Conservation (phyloP, 2,329 filamentous ascomycete genomes). For the Chaetomium sp. region DNA sequence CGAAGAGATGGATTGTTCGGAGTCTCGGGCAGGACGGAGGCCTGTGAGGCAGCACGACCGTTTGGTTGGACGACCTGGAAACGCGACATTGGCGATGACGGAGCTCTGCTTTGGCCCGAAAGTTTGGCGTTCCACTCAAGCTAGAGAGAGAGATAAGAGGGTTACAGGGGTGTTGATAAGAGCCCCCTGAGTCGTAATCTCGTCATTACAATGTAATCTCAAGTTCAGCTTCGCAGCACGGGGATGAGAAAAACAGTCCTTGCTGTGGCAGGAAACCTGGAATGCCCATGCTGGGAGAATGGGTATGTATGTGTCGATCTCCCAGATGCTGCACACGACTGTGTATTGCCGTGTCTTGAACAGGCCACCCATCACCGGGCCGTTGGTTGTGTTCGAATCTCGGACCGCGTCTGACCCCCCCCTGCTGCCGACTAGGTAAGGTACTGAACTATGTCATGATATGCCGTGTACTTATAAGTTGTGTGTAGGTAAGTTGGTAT, state of each 20-base stretch:
- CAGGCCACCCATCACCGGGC: neutral
- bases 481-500: too few relatives aligned
- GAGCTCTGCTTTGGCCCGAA: conserved; percentile 16
- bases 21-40: conserved; percentile 17
- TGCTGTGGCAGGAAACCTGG: neutral
- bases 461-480: too few relatives aligned
- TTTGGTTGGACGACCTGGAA: conserved; percentile 20
- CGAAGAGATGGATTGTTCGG: conserved; percentile 8
- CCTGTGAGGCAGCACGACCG: neutral
- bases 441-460: too few relatives aligned
- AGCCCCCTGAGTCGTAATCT: neutral
- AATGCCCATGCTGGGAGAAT: neutral
- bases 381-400: neutral
- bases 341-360: neutral
- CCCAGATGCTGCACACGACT: neutral
- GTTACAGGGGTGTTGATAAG: conserved; percentile 11
- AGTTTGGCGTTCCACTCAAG: conserved; percentile 19
- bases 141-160: neutral
- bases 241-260: too few relatives aligned
- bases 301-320: too few relatives aligned
- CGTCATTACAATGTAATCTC: neutral
- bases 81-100: conserved; percentile 19
- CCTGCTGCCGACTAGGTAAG: too few relatives aligned
- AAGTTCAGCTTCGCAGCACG: too few relatives aligned
- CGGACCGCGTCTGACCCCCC: neutral